phyloP scores from a whole-genome alignment of 2,329 filamentous ascomycete species.

The Scytalidium sp. region DNA sequence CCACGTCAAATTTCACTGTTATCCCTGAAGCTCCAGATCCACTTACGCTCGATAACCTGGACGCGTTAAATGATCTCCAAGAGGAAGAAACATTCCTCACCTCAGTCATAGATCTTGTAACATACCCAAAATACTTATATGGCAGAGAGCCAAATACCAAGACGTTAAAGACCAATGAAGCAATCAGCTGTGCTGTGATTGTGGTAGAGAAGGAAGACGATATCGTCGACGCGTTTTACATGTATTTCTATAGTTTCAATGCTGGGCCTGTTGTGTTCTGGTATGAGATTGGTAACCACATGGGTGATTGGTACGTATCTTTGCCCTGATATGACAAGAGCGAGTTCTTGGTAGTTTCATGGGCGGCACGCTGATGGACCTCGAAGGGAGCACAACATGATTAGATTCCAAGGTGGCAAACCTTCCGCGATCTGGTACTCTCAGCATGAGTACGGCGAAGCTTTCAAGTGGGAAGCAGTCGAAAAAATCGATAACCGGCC shows the following conservation, averaged over 20 bases:
- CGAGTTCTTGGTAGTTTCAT: background rate
- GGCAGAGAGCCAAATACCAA: conserved; percentile 43
- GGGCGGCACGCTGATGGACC: background rate
- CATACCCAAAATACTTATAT: conserved; percentile 40
- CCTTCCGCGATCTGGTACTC: conserved; percentile 86
- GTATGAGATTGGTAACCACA: conserved; percentile 36
- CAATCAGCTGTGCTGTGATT: conserved; percentile 61
- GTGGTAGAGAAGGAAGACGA: conserved; percentile 63
- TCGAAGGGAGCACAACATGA: conserved; percentile 72
- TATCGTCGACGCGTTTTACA: conserved; percentile 23
- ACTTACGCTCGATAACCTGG: conserved; percentile 42
- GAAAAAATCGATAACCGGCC: conserved; percentile 74
- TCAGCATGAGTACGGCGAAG: conserved; percentile 84
- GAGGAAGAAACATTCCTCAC: conserved; percentile 41
- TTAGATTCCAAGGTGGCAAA: conserved; percentile 80
- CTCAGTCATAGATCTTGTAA: conserved; percentile 37
- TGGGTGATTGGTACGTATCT: conserved; percentile 53
- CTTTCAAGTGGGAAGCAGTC: conserved; percentile 80
- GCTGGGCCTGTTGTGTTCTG: conserved; percentile 16
- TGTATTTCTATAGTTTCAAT: conserved; percentile 27
- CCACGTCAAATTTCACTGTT: conserved; percentile 36
- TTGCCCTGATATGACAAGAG: no score
- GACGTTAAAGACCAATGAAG: conserved; percentile 41
- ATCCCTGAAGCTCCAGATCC: conserved; percentile 29
- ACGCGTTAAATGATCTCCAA: conserved; percentile 38